A percentile compares a stretch with the other conserved stretches of the same genome.
phyloP scores from a whole-genome alignment of 2,329 filamentous ascomycete genomes.

The Leptographium flavum region DNA sequence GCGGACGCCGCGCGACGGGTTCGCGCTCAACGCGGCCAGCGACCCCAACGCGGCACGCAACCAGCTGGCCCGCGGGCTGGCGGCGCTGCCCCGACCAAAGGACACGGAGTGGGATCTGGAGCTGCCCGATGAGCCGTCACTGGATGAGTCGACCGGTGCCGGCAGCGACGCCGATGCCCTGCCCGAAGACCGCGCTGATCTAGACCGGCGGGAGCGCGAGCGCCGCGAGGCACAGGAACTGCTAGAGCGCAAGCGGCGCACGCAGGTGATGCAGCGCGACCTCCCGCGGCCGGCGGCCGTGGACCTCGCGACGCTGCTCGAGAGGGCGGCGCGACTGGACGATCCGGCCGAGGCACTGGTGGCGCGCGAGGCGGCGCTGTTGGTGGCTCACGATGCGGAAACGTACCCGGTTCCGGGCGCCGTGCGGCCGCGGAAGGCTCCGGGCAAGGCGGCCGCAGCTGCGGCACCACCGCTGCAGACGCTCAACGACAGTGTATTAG shows the following conservation, averaged over 20 bases:
- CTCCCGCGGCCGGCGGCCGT: slow-evolving; percentile 65
- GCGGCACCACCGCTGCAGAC: slow-evolving; percentile 34
- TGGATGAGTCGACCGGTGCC: slow-evolving; percentile 40
- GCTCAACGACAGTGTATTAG: slow-evolving; percentile 58
- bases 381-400: slow-evolving; percentile 71
- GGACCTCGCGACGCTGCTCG: slow-evolving; percentile 54
- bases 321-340: slow-evolving; percentile 41
- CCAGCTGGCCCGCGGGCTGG: slow-evolving; percentile 58
- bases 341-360: slow-evolving; percentile 57
- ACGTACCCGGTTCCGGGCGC: slow-evolving; percentile 57
- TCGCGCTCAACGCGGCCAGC: slow-evolving; percentile 54
- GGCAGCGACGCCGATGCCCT: slow-evolving; percentile 30
- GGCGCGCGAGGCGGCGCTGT: slow-evolving; percentile 59
- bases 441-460: slow-evolving; percentile 34
- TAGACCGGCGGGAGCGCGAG: slow-evolving; percentile 65
- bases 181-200: slow-evolving; percentile 52
- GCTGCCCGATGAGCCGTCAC: slow-evolving; percentile 66
- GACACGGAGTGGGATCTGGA: slow-evolving; percentile 92
- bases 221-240: slow-evolving; percentile 52
- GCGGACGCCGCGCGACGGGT: slow-evolving; percentile 67
- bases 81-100: slow-evolving; percentile 79
- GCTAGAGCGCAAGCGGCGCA: slow-evolving; percentile 69
- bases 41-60: slow-evolving; percentile 30
- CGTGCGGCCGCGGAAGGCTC: slow-evolving; percentile 51
- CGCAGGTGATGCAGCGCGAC: slow-evolving; percentile 76